Evolutionary conservation across 768 basidiomycete genomes (phyloP), one percentile per base, ranked within the genome.

Genomic region (Pholiota conissans): DNA sequence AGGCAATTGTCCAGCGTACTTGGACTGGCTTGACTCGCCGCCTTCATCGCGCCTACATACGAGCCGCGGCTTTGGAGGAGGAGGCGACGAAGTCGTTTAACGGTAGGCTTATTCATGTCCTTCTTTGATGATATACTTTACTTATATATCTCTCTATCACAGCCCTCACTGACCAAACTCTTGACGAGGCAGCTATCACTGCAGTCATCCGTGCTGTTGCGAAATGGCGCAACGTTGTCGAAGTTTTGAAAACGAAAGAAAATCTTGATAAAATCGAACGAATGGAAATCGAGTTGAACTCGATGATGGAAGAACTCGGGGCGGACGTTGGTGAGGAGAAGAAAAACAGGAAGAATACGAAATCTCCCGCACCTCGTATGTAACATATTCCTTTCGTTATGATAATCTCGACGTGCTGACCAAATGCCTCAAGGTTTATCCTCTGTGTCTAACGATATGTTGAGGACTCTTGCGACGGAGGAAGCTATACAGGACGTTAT

Each of bases 191-290:
- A 1, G 55, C 59, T 4, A 24, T 72, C 13, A 18, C 26, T 7
- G 5, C 56, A 1, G 64, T 61, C 28, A 65, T 72, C 14, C n/a
- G 37, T 7, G 54, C 57, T 3, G 65, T 70, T 10, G 42, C 58
- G 0, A 52, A 57, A 11, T 72, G 71, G 69, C 65, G 63, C 28
- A 50, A 52, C 6, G 18, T 60, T 0, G 64, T 58, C 2, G 48
- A 61, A 3, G 10, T 59, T 1, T 37, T 65, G 8, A 13, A 30
- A 2, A 50, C 32, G 1, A 4, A 5, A 9, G 64, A 63, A 1
- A 37, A 49, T n/a, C 3, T 62, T 1, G 26, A 26, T 16, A 61
- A 58, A 30, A 56, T 67, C 1, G 40, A 58, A n/a, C 49, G 52
- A 5, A 61, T 69, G 56, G 58, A 64, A 13, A 49, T 24, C 0